Evolutionary conservation across 2,329 filamentous ascomycete species (phyloP), one percentile per base, ranked within the genome.

Genomic region (Paraphaeosphaeria sporulosa): DNA sequence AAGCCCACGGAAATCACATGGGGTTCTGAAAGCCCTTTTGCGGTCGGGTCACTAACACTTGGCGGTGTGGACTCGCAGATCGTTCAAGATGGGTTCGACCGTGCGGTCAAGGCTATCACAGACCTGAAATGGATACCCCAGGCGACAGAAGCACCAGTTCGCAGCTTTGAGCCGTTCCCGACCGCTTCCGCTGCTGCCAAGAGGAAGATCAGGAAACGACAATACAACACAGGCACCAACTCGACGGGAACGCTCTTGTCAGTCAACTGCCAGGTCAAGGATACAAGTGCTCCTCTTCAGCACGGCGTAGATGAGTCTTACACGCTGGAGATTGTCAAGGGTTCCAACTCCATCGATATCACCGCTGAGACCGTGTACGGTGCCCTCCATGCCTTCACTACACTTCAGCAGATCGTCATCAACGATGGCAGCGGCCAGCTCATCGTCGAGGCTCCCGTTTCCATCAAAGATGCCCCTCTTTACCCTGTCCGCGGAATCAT

Each of bases 251-350:
- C 68, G 8, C 71, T 87, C n/a, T 78, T 65, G 4, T 73, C 73
- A 13, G 75, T 87, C 40, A 76, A 82, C 27, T 73, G 87, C 47
- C 72, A 80, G 7, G 73, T 87, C 27, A 64, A 76, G 7, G 76
- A 87, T 65, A 70, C 69, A 44, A 63, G 78, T 13, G 83, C 82
- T 4, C 78, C 83, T 59, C 75, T 87, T 32, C 80, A 86, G 67
- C 84, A 86, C 64, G 84, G 83, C 3, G 84, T 86, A 23, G 83
- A 86, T 58, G 84, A 86, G 66, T 85, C 84, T n/a, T 86, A 86
- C 69, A 83, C 80, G 0, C 65, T 86, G 21, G 75, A 80, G 19
- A 78, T 85, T 40, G 63, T 70, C 0, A 63, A 74, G 6, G 70
- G 69, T 21, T 82, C 83, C 2, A 70, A 74, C 36, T 73, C 71